phyloP scores from a whole-genome alignment of 2,329 filamentous ascomycete species.

The Fusarium tjaetaba region DNA sequence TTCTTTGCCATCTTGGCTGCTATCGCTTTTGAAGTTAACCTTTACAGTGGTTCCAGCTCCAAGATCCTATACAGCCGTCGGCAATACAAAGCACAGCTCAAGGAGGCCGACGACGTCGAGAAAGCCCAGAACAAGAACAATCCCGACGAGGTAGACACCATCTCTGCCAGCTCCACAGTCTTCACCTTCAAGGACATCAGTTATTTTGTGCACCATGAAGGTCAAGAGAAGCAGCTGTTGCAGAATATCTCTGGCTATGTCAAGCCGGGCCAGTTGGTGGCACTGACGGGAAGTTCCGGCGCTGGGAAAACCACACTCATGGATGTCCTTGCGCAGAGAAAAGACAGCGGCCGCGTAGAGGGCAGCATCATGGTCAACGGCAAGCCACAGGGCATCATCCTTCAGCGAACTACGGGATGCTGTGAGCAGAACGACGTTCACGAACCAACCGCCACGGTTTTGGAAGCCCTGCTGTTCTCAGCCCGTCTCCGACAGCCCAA shows the following conservation, averaged over 20 bases:
- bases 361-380: slow-evolving; percentile 77
- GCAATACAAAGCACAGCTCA: too few species aligned
- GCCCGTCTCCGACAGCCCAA: slow-evolving; percentile 82
- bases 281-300: slow-evolving; percentile 77
- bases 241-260: slow-evolving; percentile 76
- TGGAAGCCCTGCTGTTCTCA: slow-evolving; percentile 83
- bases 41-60: too few species aligned
- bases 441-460: slow-evolving; percentile 66
- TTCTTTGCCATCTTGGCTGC: too few species aligned
- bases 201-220: slow-evolving; percentile 69
- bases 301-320: slow-evolving; percentile 89
- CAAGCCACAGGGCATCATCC: slow-evolving; percentile 73
- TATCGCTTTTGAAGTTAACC: too few species aligned
- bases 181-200: slow-evolving; percentile 77
- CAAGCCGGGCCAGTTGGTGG: slow-evolving; percentile 76
- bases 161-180: not conserved
- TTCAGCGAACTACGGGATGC: slow-evolving; percentile 88
- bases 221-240: slow-evolving; percentile 68
- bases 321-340: slow-evolving; percentile 83
- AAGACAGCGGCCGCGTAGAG: slow-evolving; percentile 84
- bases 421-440: slow-evolving; percentile 92
- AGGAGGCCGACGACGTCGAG: too few species aligned
- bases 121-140: too few species aligned
- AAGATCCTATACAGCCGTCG: too few species aligned
- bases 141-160: too few species aligned